These are phyloP conservation scores for Stephania cephalantha DNA, from an alignment of 164 flowering plant genomes.

Conservation along the genomic window DNA sequence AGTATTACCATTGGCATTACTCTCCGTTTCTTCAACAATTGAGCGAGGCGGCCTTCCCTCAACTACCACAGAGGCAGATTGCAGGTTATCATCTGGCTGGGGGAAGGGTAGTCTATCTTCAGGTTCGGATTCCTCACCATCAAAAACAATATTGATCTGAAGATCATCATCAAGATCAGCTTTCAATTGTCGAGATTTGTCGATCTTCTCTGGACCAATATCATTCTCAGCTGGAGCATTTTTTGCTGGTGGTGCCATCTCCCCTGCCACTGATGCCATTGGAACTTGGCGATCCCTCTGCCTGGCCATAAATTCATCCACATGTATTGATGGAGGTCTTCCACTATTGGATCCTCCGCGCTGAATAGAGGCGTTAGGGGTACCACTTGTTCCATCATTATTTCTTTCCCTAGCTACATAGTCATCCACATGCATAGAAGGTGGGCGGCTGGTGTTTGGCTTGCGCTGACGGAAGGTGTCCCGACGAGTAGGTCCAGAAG, in stretches of 20 bases:
- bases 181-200: conserved; percentile 56
- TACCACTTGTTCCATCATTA: conserved; percentile 49
- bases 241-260: conserved; percentile 36
- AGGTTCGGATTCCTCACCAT: conserved; percentile 79
- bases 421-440: conserved; percentile 99
- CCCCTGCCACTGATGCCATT: conserved; percentile 36
- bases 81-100: conserved; percentile 74
- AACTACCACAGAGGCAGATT: conserved; percentile 43
- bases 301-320: conserved; percentile 96
- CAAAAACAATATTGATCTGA: conserved; percentile 92
- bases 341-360: conserved; percentile 79
- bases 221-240: conserved; percentile 30
- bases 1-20: conserved; percentile 45
- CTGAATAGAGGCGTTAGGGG: conserved; percentile 57
- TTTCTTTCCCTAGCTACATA: conserved; percentile 97
- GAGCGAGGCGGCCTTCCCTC: conserved; percentile 75
- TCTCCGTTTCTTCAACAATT: conserved; percentile 77
- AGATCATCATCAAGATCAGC: conserved; percentile 95
- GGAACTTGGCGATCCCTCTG: conserved; percentile 85
- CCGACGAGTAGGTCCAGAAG: conserved; percentile 69
- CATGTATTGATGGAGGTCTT: conserved; percentile 97
- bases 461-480: conserved; percentile 90
- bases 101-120: conserved; percentile 89
- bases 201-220: conserved; percentile 34
- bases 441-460: conserved; percentile 98